Percentiles rank a stretch among this genome's conserved stretches.
These are phyloP conservation scores for Triticum urartu DNA, from an alignment of 176 grass and related monocot genomes.

Conservation along the genomic window DNA sequence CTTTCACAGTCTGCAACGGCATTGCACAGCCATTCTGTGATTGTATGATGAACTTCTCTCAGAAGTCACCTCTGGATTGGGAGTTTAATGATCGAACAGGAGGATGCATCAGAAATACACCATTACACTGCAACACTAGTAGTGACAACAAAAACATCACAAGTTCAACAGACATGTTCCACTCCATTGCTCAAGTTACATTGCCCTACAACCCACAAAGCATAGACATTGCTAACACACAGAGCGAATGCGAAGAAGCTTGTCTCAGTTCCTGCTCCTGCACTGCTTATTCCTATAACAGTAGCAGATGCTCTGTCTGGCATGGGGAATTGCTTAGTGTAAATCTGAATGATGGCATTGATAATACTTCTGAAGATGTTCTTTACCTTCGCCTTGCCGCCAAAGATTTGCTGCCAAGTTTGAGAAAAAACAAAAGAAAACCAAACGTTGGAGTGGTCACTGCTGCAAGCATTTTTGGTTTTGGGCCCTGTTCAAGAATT, in stretches of 20 bases:
- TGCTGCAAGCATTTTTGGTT: neutral
- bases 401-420: neutral
- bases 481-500: neutral
- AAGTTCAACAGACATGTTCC: neutral
- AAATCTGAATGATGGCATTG: neutral
- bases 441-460: neutral
- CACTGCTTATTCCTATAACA: neutral
- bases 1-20: neutral
- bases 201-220: neutral
- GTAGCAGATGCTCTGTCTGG: neutral
- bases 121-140: neutral
- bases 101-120: neutral
- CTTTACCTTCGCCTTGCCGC: neutral
- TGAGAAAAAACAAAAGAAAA: neutral
- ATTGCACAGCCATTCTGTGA: neutral
- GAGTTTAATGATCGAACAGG: neutral
- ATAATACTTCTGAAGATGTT: neutral
- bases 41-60: neutral
- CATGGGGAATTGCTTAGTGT: neutral
- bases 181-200: neutral
- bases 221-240: neutral
- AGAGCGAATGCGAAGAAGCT: neutral
- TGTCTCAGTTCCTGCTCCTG: neutral
- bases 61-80: neutral
- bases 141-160: neutral